Conservation (phyloP, 2,329 filamentous ascomycete species). For the Aspergillus sp. region DNA sequence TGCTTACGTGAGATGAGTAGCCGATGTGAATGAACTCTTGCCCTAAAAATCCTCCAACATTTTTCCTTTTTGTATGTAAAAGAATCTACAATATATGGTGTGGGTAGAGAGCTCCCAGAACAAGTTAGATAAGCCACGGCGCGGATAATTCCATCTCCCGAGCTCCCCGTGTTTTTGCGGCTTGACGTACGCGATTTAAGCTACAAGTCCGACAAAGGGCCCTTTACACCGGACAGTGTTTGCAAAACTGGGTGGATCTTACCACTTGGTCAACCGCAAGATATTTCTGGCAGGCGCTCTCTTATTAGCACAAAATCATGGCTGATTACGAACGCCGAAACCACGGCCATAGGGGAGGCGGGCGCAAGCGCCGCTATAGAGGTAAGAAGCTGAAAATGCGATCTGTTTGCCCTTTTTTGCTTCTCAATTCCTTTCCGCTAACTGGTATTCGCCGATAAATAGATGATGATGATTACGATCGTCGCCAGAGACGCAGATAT, state of each 20-base stretch:
- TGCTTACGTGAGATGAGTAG: background rate
- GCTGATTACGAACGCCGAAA: slow-evolving; percentile 58
- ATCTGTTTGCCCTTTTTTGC: background rate
- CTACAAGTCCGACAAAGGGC: slow-evolving; percentile 6
- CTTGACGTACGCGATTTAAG: slow-evolving; percentile 12
- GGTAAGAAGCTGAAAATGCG: slow-evolving; percentile 49
- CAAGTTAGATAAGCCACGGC: slow-evolving; percentile 22
- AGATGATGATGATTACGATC: slow-evolving; percentile 78
- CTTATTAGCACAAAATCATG: slow-evolving; percentile 36
- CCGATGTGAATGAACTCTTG: background rate
- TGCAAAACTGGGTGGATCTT: background rate
- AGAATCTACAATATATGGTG: no score
- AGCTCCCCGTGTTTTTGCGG: slow-evolving; percentile 17
- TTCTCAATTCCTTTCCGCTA: background rate
- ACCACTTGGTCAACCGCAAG: background rate
- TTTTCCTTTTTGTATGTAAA: no score
- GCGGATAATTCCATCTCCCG: slow-evolving; percentile 21
- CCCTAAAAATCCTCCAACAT: background rate
- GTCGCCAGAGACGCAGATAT: slow-evolving; percentile 70
- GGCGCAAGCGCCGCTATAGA: slow-evolving; percentile 75
- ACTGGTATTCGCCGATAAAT: background rate
- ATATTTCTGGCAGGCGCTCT: background rate
- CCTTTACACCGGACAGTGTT: slow-evolving; percentile 4
- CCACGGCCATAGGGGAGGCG: slow-evolving; percentile 50
- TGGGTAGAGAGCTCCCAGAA: background rate